A percentile compares a stretch with the other conserved stretches of the same genome.
Conservation (phyloP, 2,329 filamentous ascomycete species). For the Botrytis porri region DNA sequence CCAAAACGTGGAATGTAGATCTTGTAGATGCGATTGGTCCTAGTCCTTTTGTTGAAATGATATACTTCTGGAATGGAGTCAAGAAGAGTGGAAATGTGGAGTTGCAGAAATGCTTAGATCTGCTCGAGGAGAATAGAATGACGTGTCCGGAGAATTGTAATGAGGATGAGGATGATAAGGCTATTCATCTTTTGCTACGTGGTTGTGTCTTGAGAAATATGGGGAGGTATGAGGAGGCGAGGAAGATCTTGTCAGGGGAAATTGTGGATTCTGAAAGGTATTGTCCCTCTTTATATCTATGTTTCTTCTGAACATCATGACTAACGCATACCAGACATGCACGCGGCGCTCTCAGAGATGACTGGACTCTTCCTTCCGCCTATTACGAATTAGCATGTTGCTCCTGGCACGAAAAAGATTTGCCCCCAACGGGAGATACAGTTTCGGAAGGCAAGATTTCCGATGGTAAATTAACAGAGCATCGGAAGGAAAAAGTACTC, state of each 20-base stretch:
- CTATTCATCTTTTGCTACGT: slow-evolving; percentile 63
- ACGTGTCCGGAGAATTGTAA: slow-evolving; percentile 47
- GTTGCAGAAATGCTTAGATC: slow-evolving; percentile 59
- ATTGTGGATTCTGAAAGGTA: slow-evolving; percentile 65
- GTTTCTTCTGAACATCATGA: slow-evolving; percentile 13
- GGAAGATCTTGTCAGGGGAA: slow-evolving; percentile 56
- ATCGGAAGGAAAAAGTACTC: slow-evolving; percentile 47
- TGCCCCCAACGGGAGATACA: slow-evolving; percentile 36
- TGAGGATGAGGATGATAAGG: slow-evolving; percentile 57
- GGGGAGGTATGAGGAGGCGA: slow-evolving; percentile 62
- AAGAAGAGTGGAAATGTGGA: slow-evolving; percentile 72
- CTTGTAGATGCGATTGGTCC: slow-evolving; percentile 78
- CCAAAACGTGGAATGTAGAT: slow-evolving; percentile 62
- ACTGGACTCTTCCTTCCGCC: slow-evolving; percentile 70
- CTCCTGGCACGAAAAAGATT: slow-evolving; percentile 65
- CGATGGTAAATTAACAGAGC: slow-evolving; percentile 61
- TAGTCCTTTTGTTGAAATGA: slow-evolving; percentile 84
- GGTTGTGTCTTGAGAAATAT: slow-evolving; percentile 65
- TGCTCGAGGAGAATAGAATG: slow-evolving; percentile 64
- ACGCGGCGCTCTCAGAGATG: slow-evolving; percentile 61
- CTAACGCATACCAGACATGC: slow-evolving; percentile 41
- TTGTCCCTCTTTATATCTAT: slow-evolving; percentile 28
- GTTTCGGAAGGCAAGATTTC: slow-evolving; percentile 56
- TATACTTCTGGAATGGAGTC: slow-evolving; percentile 87
- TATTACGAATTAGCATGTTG: slow-evolving; percentile 85